Base-by-base conservation (phyloP, 192 early-diverging fungal genomes). In the Podila verticillata region DNA sequence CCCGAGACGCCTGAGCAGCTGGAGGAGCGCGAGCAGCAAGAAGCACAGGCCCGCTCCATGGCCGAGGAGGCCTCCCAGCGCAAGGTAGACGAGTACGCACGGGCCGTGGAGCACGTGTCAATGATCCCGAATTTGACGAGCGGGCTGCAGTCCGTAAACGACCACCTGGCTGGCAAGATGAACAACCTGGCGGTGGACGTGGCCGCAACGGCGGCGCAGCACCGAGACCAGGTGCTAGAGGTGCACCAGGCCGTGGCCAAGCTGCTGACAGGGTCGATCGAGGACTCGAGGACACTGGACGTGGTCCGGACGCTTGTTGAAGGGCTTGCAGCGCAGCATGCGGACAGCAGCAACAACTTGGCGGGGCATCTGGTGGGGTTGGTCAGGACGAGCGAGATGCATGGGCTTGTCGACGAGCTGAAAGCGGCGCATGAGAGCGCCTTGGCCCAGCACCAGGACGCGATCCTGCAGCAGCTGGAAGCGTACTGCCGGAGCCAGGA, bases 61-160 rank as follows among this genome's bases (percentile, higher is more conserved):
- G 66, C 24, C 1, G 54, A 65, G 3, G 34, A 15, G 15, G 60
- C 22, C 0, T 30, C 32, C 5, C 3, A 35, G 3, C 48, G 48
- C 15, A 48, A 36, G 7, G 61, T 61, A 9, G 48, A 63, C 1
- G 75, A 63, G 30, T 20, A 49, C 2, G 17, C 10, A 0, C 7
- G 15, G 24, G 63, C 75, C 4, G 8, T 63, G 2, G 64, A 71
- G 0, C 51, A 36, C 5, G 63, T 63, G 9, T 22, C 29, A 7
- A 61, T 72, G 48, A 66, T 67, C 28, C 69, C 69, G 7, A 36
- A 67, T 30, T 3, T 79, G 28, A 54, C 69, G n/a, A 20, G 20
- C 19, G n/a, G 51, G 1, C 66, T 77, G 24, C 67, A 77, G 30
- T 35, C 22, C 19, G 32, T 77, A 10, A 61, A 63, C 35, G 15